Evolutionary conservation across 169 alveolate genomes (phyloP), one percentile per base, ranked within the genome.

Genomic region (Cryptosporidium baileyi): DNA sequence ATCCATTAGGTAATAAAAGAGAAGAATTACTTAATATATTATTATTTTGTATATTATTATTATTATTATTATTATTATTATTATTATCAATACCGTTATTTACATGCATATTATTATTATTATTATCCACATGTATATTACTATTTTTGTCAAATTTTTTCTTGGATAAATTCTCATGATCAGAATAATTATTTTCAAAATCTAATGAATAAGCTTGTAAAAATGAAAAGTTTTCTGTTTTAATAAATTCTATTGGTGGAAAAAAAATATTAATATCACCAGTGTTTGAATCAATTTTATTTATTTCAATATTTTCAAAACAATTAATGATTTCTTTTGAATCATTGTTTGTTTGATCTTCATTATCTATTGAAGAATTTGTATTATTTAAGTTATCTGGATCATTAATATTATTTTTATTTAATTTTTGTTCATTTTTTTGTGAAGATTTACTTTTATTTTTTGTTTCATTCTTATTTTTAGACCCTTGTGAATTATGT

Each of bases 211-310:
- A 74, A 9, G 65, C 67, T 6, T 38, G 51, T n/a, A 74, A 38
- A 22, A 74, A 74, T 11, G 85, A 44, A 43, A 74, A 74, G 17
- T 74, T 74, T 19, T 51, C 57, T 19, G 30, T 57, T 74, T 34
- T 74, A 3, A 74, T 54, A 41, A 74, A 74, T 17, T 74, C 85
- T 1, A 41, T 19, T 3, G 85, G 85, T 13, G 81, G 81, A 30
- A 65, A 65, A 13, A 62, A 65, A 36, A 65, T 44, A n/a, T 65
- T 65, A n/a, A 5, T 6, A 17, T 45, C 61, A 36, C 11, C 2
- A 13, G 43, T 43, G 11, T 17, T 22, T 22, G 80, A 11, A 40
- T 62, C 80, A 7, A 43, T 24, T 38, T 60, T 60, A 32, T 60
- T 60, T 26, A 60, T 8, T 24, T 60, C 74, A 13, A 34, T 32